These are phyloP conservation scores for Lipomyces kockii DNA, from an alignment of 805 yeast genomes.

Conservation along the genomic window DNA sequence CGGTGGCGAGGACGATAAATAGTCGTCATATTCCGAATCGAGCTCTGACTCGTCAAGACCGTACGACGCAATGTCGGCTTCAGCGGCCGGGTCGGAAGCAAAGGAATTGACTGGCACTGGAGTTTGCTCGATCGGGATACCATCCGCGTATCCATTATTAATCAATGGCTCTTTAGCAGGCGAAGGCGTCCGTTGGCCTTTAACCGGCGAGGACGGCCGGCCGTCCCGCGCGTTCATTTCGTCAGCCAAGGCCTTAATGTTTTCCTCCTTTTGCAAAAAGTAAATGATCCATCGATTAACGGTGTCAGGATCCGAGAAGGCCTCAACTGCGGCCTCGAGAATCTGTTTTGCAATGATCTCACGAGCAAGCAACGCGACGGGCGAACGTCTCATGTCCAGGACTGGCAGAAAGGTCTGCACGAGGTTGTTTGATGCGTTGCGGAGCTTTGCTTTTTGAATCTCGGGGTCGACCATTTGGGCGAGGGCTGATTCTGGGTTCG, in stretches of 20 bases:
- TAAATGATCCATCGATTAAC: slow-evolving; percentile 36
- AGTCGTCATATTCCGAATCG: background rate
- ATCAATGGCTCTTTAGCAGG: background rate
- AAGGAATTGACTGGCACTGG: background rate
- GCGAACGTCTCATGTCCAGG: slow-evolving; percentile 35
- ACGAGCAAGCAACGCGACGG: slow-evolving; percentile 30
- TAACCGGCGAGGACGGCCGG: background rate
- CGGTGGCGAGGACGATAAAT: background rate
- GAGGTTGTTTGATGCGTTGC: slow-evolving; percentile 36
- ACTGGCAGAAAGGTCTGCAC: slow-evolving; percentile 35
- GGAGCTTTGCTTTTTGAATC: slow-evolving; percentile 32
- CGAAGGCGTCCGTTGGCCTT: background rate
- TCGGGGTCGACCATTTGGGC: slow-evolving; percentile 38
- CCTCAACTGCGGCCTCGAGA: slow-evolving; percentile 31
- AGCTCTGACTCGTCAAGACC: background rate
- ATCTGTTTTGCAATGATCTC: slow-evolving; percentile 36
- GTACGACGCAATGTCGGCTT: background rate
- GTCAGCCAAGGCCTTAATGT: slow-evolving; percentile 28
- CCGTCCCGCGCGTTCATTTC: slow-evolving; percentile 7
- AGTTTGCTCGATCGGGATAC: background rate
- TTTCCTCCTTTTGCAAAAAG: slow-evolving; percentile 33
- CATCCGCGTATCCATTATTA: background rate
- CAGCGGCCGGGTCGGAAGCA: background rate
- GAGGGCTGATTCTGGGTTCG: slow-evolving; percentile 39
- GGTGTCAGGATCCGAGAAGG: slow-evolving; percentile 37